Evolutionary conservation across 768 basidiomycete species (phyloP).

Genomic region (Lactarius sanguifluus): DNA sequence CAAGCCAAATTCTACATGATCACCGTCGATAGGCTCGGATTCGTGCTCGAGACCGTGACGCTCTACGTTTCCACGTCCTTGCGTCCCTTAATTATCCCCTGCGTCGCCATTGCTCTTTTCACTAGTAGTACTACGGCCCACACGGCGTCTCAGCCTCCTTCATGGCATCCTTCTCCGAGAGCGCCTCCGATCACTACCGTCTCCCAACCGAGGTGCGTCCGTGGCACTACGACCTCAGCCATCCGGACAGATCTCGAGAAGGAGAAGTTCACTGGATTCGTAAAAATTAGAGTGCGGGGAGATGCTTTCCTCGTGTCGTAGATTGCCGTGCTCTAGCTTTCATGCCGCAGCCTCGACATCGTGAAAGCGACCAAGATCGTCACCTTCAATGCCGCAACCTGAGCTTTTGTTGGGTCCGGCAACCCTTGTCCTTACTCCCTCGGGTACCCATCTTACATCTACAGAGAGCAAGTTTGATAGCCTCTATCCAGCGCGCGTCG

Average conservation of each 20-base stretch:
- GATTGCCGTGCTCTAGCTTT: background rate
- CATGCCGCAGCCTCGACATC: conserved; percentile 55
- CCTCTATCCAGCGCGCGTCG: conserved; percentile 59
- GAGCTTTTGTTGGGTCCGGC: conserved; percentile 58
- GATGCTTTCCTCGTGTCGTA: background rate
- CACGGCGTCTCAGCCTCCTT: background rate
- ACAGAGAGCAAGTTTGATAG: conserved; percentile 52
- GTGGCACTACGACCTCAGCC: conserved; percentile 73
- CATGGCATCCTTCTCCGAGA: conserved; percentile 14
- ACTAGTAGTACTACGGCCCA: background rate
- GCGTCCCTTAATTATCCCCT: background rate
- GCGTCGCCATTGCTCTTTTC: conserved; percentile 17
- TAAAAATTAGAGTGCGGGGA: conserved; percentile 61
- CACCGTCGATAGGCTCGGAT: conserved; percentile 7
- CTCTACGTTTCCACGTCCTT: background rate
- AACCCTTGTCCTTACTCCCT: conserved; percentile 52
- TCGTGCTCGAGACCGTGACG: background rate
- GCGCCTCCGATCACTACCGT: conserved; percentile 41
- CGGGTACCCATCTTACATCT: conserved; percentile 47
- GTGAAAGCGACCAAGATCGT: conserved; percentile 57
- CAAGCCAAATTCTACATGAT: conserved; percentile 12
- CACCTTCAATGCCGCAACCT: conserved; percentile 58
- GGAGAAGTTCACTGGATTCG: conserved; percentile 72
- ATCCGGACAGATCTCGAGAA: conserved; percentile 79
- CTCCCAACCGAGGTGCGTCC: conserved; percentile 68